Evolutionary conservation across 1,139 yeast species (phyloP).

Genomic region (Suzukiozyma palmioleophila): DNA sequence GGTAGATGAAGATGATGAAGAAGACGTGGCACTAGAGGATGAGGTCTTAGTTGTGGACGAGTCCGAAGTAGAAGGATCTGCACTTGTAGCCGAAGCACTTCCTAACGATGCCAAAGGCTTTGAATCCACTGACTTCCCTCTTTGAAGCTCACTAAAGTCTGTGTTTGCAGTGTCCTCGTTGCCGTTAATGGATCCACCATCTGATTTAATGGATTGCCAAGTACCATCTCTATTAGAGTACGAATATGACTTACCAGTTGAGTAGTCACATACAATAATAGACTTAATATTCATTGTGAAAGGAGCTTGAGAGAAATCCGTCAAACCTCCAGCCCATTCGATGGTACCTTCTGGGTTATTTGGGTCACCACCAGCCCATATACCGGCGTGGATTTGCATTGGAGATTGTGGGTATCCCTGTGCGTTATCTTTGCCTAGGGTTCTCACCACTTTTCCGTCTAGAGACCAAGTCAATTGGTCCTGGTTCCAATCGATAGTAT

Average conservation of each 20-base stretch:
- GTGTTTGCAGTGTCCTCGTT: slow-evolving; percentile 45
- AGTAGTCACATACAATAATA: slow-evolving; percentile 68
- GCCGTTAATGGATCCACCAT: slow-evolving; percentile 62
- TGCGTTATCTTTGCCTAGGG: slow-evolving; percentile 45
- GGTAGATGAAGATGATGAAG: slow-evolving; percentile 3
- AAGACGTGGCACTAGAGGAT: neutral
- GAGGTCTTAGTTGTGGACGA: slow-evolving; percentile 7
- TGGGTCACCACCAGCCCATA: slow-evolving; percentile 83
- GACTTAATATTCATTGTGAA: slow-evolving; percentile 63
- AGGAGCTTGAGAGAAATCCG: slow-evolving; percentile 63
- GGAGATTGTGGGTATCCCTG: slow-evolving; percentile 78
- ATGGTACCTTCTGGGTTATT: slow-evolving; percentile 64
- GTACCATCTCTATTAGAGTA: slow-evolving; percentile 63
- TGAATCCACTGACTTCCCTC: slow-evolving; percentile 15
- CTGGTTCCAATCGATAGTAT: slow-evolving; percentile 78
- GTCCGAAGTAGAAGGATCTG: slow-evolving; percentile 2
- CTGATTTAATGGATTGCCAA: slow-evolving; percentile 65
- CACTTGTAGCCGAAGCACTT: slow-evolving; percentile 4
- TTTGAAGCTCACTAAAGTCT: slow-evolving; percentile 41
- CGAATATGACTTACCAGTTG: slow-evolving; percentile 65
- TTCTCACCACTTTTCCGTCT: slow-evolving; percentile 60
- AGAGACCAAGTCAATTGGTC: slow-evolving; percentile 56
- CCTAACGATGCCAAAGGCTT: slow-evolving; percentile 6
- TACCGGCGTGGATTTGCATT: slow-evolving; percentile 64
- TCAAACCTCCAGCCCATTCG: slow-evolving; percentile 82